Base-by-base conservation (phyloP, 805 yeast species). In the Zygoascus biomembranicola region DNA sequence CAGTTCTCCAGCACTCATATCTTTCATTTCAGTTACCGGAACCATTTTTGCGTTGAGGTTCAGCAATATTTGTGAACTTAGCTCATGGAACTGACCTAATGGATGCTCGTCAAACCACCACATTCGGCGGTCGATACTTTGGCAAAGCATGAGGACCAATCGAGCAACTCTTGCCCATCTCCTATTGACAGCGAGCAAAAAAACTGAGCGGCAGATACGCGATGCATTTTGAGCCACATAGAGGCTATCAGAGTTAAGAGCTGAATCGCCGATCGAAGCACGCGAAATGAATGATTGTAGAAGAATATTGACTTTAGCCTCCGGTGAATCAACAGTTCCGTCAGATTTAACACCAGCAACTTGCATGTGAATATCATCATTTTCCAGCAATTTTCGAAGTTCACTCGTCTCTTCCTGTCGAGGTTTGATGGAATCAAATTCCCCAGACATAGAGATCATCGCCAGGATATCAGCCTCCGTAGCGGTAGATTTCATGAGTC, bases 181-280 rank as follows among this genome's bases (percentile, higher is more conserved):
- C 60, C 99, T 75, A 63, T 88, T 87, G 37, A 94, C 73, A 39
- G 96, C 95, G 57, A 94, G 82, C 57, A 90, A 71, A 61, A 94
- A 90, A 49, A 95, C 73, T 0, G 99, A 97, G 26, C 98, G 79
- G 59, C 96, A 81, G 35, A 94, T 92, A 73, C 99, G 82, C 1
- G 92, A 89, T 2, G 97, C 79, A 63, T 94, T 94, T 63, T 94
- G 99, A 1, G 98, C 97, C 53, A 94, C 95, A 66, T 94, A 94
- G 57, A 88, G 86, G 49, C 87, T 77, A 68, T 94, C 99, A 0
- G 97, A 88, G 2, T 80, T 73, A 55, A 94, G 72, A 0, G 99
- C 85, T 2, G 96, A 82, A 54, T 89, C 96, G 54, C 77, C 80
- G 39, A 90, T 79, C 10, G 67, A 61, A 0, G 89, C 81, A 54